Conservation (phyloP, 2,329 filamentous ascomycete species). For the Raffaelea arxii region DNA sequence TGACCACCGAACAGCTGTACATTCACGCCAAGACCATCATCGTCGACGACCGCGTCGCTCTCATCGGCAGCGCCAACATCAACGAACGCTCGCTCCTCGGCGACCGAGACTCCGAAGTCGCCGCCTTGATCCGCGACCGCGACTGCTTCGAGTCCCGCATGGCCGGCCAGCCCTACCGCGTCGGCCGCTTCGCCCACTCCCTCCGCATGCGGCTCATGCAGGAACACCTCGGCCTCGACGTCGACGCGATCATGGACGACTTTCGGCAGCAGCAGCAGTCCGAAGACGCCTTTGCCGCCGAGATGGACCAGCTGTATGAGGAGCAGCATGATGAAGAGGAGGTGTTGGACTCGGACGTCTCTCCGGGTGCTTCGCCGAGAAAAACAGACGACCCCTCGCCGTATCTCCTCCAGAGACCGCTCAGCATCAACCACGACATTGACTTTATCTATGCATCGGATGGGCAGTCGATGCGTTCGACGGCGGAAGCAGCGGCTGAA, state of each 20-base stretch:
- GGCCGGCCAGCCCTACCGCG: constrained; percentile 80
- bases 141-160: constrained; percentile 89
- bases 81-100: constrained; percentile 96
- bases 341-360: neutral
- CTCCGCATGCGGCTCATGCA: constrained; percentile 90
- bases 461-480: constrained; percentile 35
- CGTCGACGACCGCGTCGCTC: constrained; percentile 82
- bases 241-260: constrained; percentile 80
- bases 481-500: constrained; percentile 22
- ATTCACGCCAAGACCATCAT: constrained; percentile 97
- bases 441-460: constrained; percentile 36
- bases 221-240: constrained; percentile 91
- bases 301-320: constrained; percentile 54
- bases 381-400: neutral
- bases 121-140: constrained; percentile 81
- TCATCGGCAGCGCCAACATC: constrained; percentile 97
- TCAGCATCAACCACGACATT: constrained; percentile 70
- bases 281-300: constrained; percentile 40
- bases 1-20: constrained; percentile 94
- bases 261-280: constrained; percentile 58
- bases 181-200: constrained; percentile 86
- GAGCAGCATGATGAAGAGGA: too few species aligned
- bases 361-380: constrained; percentile 15
- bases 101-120: constrained; percentile 82
- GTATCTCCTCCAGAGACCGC: constrained; percentile 28